Evolutionary conservation across 306 rosid genomes (phyloP), one percentile per base, ranked within the genome.

Genomic region (Fragaria ananassa): DNA sequence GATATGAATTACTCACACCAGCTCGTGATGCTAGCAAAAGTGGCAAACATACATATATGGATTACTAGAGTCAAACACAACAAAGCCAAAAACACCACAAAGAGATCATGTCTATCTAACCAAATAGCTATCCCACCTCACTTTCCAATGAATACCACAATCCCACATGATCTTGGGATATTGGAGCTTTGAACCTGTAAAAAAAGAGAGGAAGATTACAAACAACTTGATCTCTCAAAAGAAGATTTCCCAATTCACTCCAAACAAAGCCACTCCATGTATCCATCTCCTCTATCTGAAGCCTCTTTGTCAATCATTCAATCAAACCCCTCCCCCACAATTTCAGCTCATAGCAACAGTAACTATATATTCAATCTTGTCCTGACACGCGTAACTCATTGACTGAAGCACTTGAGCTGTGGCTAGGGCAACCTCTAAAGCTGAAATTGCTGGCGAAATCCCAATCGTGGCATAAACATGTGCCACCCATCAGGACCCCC

Each of bases 101-200:
- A 68, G 63, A 74, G 50, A 74, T 17, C 13, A 68, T 69, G 72
- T 70, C 81, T 62, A 68, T 89, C 83, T 23, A 29, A 3, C 54
- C 54, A 45, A 13, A 70, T 71, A 34, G 45, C 82, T 41, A 66
- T 88, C 85, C 78, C 71, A 74, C 81, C 82, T 82, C 84, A 78
- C 86, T 89, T 86, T 91, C 89, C 85, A 75, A 84, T 56, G 89
- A 88, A 88, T 85, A 78, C 87, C 83, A 82, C 89, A 79, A 74
- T 15, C 83, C 87, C 92, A 86, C 95, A 86, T 42, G 97, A 89
- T 83, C 78, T 81, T 46, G 90, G 88, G 81, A 82, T 85, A 86
- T 84, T 84, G 88, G 87, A 83, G 25, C 21, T 44, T 85, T 81
- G 88, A 88, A 77, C 46, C 46, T 14, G 46, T 63, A 18, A 63